Percentiles rank a stretch among this genome's conserved stretches.
Evolutionary conservation across 257 asterid species (phyloP).

Genomic region (Craterostigma plantagineum): DNA sequence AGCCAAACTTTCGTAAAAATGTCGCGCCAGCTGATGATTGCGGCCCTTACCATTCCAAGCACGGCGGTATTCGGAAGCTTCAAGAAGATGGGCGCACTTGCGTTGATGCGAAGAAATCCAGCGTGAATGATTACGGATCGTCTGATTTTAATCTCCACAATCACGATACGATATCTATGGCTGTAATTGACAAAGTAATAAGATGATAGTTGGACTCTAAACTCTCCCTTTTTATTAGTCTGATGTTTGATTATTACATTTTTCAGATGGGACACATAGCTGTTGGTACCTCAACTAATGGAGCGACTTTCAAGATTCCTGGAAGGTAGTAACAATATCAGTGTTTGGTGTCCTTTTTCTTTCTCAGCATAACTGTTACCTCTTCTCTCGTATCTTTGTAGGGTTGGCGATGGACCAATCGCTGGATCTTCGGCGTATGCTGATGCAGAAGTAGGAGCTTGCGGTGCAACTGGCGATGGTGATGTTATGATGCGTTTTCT

Average conservation of each 20-base stretch:
- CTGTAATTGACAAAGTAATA: slow-evolving; percentile 69
- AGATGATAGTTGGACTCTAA: too few relatives aligned
- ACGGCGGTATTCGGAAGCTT: too few relatives aligned
- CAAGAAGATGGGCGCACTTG: too few relatives aligned
- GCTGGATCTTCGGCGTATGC: slow-evolving; percentile 93
- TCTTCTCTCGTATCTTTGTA: too few relatives aligned
- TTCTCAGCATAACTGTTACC: too few relatives aligned
- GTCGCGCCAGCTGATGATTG: slow-evolving; percentile 51
- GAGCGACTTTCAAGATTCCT: slow-evolving; percentile 89
- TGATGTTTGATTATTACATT: slow-evolving; percentile 2
- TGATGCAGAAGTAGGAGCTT: slow-evolving; percentile 78
- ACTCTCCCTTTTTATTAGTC: too few relatives aligned
- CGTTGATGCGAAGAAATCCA: slow-evolving; percentile 12
- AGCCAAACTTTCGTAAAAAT: slow-evolving; percentile 72
- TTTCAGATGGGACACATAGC: slow-evolving; percentile 63
- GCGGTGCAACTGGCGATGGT: slow-evolving; percentile 98
- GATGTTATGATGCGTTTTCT: slow-evolving; percentile 99
- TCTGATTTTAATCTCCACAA: slow-evolving; percentile 36
- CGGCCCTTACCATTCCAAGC: slow-evolving; percentile 59
- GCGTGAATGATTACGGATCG: slow-evolving; percentile 15
- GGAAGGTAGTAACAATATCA: slow-evolving; percentile 49
- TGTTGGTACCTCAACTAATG: slow-evolving; percentile 91
- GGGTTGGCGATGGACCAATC: slow-evolving; percentile 98
- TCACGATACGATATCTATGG: slow-evolving; percentile 97
- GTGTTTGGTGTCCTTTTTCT: neutral